These are phyloP conservation scores for Aspergillus sp. DNA, from an alignment of 2,329 filamentous ascomycete genomes.

Conservation along the genomic window DNA sequence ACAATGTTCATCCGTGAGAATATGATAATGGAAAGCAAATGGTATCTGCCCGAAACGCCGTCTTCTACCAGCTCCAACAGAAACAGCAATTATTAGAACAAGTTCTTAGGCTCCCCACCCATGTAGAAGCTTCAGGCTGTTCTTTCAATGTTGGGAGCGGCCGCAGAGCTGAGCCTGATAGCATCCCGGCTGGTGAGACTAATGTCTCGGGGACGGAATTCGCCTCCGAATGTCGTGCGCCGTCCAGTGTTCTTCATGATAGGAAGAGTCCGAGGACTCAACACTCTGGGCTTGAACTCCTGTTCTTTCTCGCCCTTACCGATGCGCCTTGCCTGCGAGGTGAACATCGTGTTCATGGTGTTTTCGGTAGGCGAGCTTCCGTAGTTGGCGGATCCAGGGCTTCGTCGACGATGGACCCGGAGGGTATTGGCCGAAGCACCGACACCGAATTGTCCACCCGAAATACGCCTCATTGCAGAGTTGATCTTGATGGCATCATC, in stretches of 20 bases:
- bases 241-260: constrained; percentile 55
- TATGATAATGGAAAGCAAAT: constrained; percentile 18
- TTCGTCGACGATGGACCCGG: constrained; percentile 54
- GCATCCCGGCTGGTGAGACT: constrained; percentile 39
- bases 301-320: constrained; percentile 60
- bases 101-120: constrained; percentile 5
- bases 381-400: constrained; percentile 50
- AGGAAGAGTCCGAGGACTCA: constrained; percentile 61
- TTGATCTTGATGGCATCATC: constrained; percentile 55
- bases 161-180: constrained; percentile 38
- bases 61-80: constrained; percentile 19
- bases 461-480: constrained; percentile 57
- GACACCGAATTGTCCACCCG: constrained; percentile 41
- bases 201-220: constrained; percentile 39
- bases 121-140: constrained; percentile 31
- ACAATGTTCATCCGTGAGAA: constrained; percentile 2
- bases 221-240: constrained; percentile 43
- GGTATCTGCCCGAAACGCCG: constrained; percentile 32
- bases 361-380: constrained; percentile 58
- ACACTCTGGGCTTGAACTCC: constrained; percentile 55
- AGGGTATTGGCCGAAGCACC: constrained; percentile 38
- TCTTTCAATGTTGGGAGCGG: constrained; percentile 33
- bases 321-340: constrained; percentile 66
- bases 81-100: constrained; percentile 9
- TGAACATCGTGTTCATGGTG: constrained; percentile 60